Evolutionary conservation across 305 asterid genomes (phyloP), one percentile per base, ranked within the genome.

Genomic region (Fraxinus velutina): DNA sequence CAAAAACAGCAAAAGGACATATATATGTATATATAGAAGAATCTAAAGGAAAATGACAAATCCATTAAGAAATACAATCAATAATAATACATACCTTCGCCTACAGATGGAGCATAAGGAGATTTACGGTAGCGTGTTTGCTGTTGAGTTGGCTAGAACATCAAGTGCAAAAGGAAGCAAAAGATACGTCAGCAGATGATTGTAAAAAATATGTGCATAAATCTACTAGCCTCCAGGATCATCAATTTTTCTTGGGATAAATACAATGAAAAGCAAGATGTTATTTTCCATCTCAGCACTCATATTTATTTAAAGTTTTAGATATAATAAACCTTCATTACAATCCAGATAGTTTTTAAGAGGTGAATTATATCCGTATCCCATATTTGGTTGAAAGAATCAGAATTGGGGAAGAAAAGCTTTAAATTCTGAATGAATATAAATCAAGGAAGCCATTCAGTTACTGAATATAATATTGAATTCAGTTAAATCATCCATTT

Each of bases 71-170:
- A 81, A 81, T 57, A 39, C 22, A 9, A 64, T 82, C 47, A 84
- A 62, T 33, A 27, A 78, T 55, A 73, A 79, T 62, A 15, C 90
- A 22, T 89, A 93, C 97, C 99, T 92, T 95, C 98, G 39, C 97
- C 94, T 33, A 86, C 98, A 55, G 97, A 85, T 80, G 99, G 99
- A 44, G 98, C 99, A 91, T 80, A 95, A 64, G 89, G 95, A 76
- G 97, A 92, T 85, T 92, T 95, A 84, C 98, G 98, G 84, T 95
- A 95, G 80, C 99, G 92, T 1, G 99, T 93, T 87, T 92, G 99
- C 85, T 95, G 99, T 73, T 94, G 96, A 50, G 98, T 91, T 84
- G 98, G 99, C 99, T 93, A 81, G 24, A 88, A 85, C 55, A 85
- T 37, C 74, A 73, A 79, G 71, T 44, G 76, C 36, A 79, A 84